Evolutionary conservation across 2,329 filamentous ascomycete genomes (phyloP).

Genomic region (Stromatinia cepivora): DNA sequence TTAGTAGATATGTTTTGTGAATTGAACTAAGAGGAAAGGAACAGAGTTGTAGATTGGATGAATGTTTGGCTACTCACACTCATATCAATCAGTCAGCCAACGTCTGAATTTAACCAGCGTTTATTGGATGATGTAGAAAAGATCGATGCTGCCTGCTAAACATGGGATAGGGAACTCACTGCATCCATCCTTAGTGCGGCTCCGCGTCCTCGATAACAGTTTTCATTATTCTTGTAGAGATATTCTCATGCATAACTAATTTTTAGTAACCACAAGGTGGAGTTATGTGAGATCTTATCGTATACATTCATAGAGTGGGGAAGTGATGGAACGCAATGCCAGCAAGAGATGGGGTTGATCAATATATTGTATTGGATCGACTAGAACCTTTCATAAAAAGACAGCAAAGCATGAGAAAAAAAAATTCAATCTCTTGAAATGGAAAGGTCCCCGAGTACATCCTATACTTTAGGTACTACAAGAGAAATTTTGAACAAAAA

Average conservation of each 20-base stretch:
- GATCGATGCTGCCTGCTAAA: background rate
- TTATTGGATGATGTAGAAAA: no score
- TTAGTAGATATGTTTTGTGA: no score
- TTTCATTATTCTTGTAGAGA: background rate
- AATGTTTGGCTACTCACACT: no score
- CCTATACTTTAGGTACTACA: background rate
- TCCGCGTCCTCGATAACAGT: background rate
- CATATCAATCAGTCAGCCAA: no score
- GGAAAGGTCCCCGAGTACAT: background rate
- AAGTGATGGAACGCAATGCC: conserved; percentile 17
- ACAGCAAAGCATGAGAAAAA: conserved; percentile 19
- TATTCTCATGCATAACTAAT: background rate
- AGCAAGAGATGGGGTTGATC: conserved; percentile 21
- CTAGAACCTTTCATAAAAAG: conserved; percentile 10
- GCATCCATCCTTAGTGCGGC: background rate
- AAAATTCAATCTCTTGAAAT: background rate
- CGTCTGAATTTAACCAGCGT: no score
- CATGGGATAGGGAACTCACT: background rate
- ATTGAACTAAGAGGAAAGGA: no score
- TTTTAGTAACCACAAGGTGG: background rate
- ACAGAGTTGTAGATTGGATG: no score
- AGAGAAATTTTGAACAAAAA: conserved; percentile 1
- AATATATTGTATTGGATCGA: conserved; percentile 19
- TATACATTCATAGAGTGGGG: conserved; percentile 12
- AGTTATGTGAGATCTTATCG: conserved; percentile 17